Evolutionary conservation across 371 early-diverging fungal species (phyloP).

Genomic region (Neoconidiobolus thromboides): DNA sequence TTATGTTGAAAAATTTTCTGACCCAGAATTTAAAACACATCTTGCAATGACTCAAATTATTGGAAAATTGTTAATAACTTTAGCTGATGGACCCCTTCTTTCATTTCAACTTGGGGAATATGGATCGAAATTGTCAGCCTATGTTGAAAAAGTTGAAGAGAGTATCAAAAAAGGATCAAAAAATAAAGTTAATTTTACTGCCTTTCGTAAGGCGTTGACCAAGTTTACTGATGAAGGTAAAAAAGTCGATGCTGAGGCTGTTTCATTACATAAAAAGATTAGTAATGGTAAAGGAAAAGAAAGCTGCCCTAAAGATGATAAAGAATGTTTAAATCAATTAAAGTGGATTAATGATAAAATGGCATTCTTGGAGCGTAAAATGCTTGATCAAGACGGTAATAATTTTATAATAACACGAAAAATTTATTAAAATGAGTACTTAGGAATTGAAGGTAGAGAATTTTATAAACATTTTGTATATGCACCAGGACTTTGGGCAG

Average conservation of each 20-base stretch:
- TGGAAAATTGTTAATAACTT: background rate
- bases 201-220: background rate
- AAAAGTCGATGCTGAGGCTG: background rate
- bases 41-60: background rate
- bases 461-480: slow-evolving; percentile 1
- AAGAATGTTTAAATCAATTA: background rate
- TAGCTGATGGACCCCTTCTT: background rate
- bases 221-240: background rate
- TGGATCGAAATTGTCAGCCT: background rate
- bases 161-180: background rate
- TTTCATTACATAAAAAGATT: background rate
- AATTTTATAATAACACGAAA: background rate
- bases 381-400: background rate
- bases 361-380: slow-evolving; percentile 2
- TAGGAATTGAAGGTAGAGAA: background rate
- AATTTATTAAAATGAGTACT: background rate
- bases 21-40: background rate
- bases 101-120: background rate
- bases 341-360: background rate
- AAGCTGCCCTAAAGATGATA: background rate
- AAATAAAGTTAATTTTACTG: background rate
- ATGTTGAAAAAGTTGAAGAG: background rate
- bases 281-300: background rate
- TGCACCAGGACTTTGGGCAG: background rate
- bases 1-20: background rate